Conservation (phyloP, 352 stramenopile genomes). For the Aphanomyces cochlioides region DNA sequence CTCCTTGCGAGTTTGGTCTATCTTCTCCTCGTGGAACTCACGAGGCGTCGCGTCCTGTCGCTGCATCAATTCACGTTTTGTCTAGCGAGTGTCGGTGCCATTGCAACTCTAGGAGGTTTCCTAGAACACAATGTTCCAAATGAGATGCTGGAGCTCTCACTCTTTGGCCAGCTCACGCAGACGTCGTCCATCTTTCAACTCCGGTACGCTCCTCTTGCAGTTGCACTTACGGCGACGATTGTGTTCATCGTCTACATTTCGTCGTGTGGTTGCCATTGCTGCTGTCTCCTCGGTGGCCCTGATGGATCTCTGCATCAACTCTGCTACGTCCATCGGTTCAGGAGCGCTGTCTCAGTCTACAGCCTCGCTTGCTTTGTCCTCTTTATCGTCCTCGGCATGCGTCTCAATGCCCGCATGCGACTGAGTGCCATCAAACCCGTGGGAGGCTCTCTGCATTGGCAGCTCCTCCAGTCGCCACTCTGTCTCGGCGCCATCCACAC, state of each 20-base stretch:
- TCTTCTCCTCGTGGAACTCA: conserved; percentile 59
- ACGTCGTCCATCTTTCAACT: conserved; percentile 49
- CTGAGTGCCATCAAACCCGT: conserved; percentile 74
- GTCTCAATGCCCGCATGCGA: conserved; percentile 64
- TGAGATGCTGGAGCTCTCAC: conserved; percentile 62
- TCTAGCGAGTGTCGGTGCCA: conserved; percentile 43
- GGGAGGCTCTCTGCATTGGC: conserved; percentile 71
- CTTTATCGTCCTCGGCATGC: conserved; percentile 55
- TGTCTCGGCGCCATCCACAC: conserved; percentile 59
- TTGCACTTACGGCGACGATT: conserved; percentile 40
- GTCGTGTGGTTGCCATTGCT: conserved; percentile 63
- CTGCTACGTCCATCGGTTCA: conserved; percentile 54
- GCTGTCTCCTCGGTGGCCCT: conserved; percentile 42
- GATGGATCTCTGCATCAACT: conserved; percentile 34
- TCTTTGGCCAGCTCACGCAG: conserved; percentile 41
- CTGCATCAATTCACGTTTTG: conserved; percentile 70
- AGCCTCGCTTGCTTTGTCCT: conserved; percentile 42
- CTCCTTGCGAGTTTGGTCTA: conserved; percentile 52
- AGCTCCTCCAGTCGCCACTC: conserved; percentile 58
- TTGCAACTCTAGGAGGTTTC: conserved; percentile 67
- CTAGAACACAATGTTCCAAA: conserved; percentile 69
- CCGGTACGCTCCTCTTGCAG: conserved; percentile 53
- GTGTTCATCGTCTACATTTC: conserved; percentile 47
- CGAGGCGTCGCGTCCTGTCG: conserved; percentile 55
- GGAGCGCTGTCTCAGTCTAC: conserved; percentile 54